Evolutionary conservation across 1,284 basidiomycete species (phyloP).

Genomic region (Blastosporella zonata): DNA sequence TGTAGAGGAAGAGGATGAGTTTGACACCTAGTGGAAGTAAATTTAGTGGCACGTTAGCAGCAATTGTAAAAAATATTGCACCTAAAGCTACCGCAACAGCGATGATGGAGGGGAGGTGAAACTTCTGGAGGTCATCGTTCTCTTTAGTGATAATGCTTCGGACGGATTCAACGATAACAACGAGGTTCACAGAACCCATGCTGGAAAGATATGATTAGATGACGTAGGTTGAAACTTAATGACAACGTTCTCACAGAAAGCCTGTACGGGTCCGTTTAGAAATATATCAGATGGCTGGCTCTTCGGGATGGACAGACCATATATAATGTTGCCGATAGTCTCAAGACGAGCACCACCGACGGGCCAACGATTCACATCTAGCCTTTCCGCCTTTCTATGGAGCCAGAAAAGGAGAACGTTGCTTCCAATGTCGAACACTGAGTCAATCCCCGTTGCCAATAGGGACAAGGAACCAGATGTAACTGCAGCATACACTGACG

Average conservation of each 20-base stretch:
- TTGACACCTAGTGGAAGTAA: constrained; percentile 63
- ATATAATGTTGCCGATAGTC: constrained; percentile 89
- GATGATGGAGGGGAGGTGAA: constrained; percentile 81
- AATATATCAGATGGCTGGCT: not conserved
- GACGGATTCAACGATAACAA: constrained; percentile 84
- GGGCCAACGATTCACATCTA: constrained; percentile 88
- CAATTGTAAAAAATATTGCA: constrained; percentile 26
- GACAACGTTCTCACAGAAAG: constrained; percentile 50
- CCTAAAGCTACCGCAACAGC: constrained; percentile 82
- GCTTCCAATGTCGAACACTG: constrained; percentile 89
- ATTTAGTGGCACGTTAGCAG: not conserved
- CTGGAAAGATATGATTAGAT: constrained; percentile 31
- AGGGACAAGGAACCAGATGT: constrained; percentile 84
- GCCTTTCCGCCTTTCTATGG: constrained; percentile 68
- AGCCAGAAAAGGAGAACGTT: constrained; percentile 85
- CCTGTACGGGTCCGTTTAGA: constrained; percentile 38
- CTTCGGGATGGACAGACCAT: constrained; percentile 49
- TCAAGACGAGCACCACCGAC: constrained; percentile 88
- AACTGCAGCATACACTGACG: constrained; percentile 82
- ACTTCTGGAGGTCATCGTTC: constrained; percentile 54
- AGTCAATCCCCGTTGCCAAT: constrained; percentile 87
- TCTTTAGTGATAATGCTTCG: constrained; percentile 61
- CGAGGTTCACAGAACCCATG: constrained; percentile 83
- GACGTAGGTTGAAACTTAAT: not conserved
- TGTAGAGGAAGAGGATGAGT: constrained; percentile 84